Conservation (phyloP, 225 moss, liverwort and hornwort genomes). For the Pseudisothecium myosuroides region DNA sequence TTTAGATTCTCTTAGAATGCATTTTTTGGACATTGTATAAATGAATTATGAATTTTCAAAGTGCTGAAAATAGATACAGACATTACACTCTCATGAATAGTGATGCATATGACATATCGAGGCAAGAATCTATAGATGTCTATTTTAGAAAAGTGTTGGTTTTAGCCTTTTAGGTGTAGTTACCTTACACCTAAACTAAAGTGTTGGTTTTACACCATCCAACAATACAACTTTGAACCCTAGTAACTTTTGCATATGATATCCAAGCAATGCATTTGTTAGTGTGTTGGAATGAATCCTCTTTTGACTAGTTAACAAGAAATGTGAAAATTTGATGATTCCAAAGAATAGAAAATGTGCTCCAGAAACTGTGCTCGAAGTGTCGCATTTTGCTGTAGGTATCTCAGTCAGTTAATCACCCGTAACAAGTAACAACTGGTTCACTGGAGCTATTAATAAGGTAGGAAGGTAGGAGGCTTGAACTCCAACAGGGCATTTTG, state of each 20-base stretch:
- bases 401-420: too few species aligned
- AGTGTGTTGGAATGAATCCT: neutral
- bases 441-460: too few species aligned
- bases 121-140: neutral
- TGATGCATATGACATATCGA: too few species aligned
- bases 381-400: neutral
- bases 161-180: too few species aligned
- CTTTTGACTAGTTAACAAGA: neutral
- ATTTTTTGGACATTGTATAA: neutral
- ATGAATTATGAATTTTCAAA: neutral
- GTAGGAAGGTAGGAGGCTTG: too few species aligned
- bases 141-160: accelerated
- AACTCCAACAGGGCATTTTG: too few species aligned
- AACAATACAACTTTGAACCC: neutral
- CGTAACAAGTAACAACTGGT: too few species aligned
- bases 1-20: neutral
- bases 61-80: neutral
- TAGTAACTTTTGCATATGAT: neutral
- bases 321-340: neutral
- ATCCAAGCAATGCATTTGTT: neutral
- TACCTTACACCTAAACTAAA: neutral
- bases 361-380: neutral
- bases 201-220: accelerated
- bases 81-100: neutral
- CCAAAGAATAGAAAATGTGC: neutral